Conservation (phyloP, 441 rosid genomes). For the Gossypium gossypioides region DNA sequence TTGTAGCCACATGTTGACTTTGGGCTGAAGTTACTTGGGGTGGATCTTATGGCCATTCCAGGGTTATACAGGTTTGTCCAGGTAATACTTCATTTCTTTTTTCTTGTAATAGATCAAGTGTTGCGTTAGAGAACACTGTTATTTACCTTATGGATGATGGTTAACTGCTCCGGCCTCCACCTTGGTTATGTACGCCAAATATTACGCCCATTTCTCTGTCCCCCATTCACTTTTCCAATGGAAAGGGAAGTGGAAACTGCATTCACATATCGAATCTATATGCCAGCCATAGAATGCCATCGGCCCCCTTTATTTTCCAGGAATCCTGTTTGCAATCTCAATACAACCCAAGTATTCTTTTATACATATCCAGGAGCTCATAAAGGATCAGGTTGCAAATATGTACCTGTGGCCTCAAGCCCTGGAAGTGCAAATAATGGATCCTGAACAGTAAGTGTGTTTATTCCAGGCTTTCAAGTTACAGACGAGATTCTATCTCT, state of each 20-base stretch:
- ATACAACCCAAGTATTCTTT: background rate
- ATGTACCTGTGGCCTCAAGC: conserved; percentile 96
- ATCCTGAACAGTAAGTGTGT: conserved; percentile 53
- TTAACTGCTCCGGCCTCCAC: background rate
- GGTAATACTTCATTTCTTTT: conserved; percentile 30
- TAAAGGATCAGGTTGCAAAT: conserved; percentile 81
- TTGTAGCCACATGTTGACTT: conserved; percentile 89
- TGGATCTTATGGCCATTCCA: conserved; percentile 93
- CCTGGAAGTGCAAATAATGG: conserved; percentile 61
- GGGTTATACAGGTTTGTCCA: conserved; percentile 79
- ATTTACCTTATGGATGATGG: background rate
- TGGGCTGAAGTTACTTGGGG: conserved; percentile 85
- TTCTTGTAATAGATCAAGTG: background rate
- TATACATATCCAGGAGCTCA: conserved; percentile 53
- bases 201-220: background rate
- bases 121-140: background rate
- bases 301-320: background rate
- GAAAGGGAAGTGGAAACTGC: background rate
- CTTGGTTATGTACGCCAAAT: background rate
- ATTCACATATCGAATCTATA: background rate
- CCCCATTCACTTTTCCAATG: background rate
- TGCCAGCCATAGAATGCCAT: background rate
- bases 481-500: background rate
- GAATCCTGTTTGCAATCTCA: background rate
- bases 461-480: background rate